A percentile compares a stretch with the other conserved stretches of the same genome.
Conservation (phyloP, 2,329 filamentous ascomycete species). For the Stachybotrys chlorohalonatus region DNA sequence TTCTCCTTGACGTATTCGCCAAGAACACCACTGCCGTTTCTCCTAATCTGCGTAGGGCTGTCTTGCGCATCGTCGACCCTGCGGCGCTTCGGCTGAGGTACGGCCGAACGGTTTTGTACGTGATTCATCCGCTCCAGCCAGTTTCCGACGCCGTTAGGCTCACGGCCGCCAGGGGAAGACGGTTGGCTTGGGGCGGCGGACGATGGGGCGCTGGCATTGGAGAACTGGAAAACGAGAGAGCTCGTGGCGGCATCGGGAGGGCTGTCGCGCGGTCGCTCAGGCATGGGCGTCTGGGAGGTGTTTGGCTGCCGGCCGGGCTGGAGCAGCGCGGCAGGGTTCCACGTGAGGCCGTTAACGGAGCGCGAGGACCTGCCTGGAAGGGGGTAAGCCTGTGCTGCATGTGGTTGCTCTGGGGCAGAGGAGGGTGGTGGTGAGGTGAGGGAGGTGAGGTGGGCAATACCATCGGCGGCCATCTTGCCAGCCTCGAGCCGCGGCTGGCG, state of each 20-base stretch:
- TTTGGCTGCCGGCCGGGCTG: slow-evolving; percentile 25
- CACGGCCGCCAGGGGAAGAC: slow-evolving; percentile 20
- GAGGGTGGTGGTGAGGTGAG: background rate
- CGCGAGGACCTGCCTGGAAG: slow-evolving; percentile 17
- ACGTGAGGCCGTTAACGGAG: slow-evolving; percentile 19
- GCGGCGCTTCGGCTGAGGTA: slow-evolving; percentile 55
- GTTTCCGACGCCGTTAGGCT: slow-evolving; percentile 36
- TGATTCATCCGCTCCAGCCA: slow-evolving; percentile 72
- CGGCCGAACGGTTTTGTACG: slow-evolving; percentile 54
- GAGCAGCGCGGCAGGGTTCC: slow-evolving; percentile 32
- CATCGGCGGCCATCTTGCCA: background rate
- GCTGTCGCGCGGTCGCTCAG: slow-evolving; percentile 14
- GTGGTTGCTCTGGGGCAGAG: background rate
- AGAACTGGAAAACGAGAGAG: slow-evolving; percentile 33
- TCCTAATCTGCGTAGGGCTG: slow-evolving; percentile 21
- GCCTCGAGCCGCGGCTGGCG: background rate
- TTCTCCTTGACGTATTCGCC: slow-evolving; percentile 59
- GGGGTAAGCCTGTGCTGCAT: background rate
- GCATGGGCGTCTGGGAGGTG: slow-evolving; percentile 13
- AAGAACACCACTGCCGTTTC: slow-evolving; percentile 45
- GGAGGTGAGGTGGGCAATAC: background rate
- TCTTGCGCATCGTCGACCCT: slow-evolving; percentile 44
- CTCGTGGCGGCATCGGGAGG: slow-evolving; percentile 16
- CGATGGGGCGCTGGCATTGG: slow-evolving; percentile 24
- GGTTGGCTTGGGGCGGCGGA: slow-evolving; percentile 20